These are phyloP conservation scores for Saccharata proteae DNA, from an alignment of 2,329 filamentous ascomycete genomes.

Conservation along the genomic window DNA sequence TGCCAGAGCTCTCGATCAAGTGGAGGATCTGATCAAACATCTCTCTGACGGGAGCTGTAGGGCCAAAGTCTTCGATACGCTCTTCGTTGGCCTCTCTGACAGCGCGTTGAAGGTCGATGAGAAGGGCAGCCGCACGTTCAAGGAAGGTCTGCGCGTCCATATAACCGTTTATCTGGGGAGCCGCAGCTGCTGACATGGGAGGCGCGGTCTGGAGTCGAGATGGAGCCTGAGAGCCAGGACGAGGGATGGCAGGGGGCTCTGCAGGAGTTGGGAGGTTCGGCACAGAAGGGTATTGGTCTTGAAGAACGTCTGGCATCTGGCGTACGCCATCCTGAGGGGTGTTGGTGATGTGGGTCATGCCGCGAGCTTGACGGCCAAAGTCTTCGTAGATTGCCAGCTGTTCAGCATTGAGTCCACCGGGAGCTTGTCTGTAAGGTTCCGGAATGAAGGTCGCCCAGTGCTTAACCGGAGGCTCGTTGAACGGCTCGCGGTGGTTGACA, in stretches of 20 bases:
- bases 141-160: conserved; percentile 41
- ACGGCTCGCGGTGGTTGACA: conserved; percentile 69
- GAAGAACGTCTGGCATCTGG: conserved; percentile 50
- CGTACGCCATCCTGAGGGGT: conserved; percentile 48
- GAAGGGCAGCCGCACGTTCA: conserved; percentile 41
- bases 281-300: conserved; percentile 47
- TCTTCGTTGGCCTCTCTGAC: conserved; percentile 46
- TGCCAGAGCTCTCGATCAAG: conserved; percentile 38
- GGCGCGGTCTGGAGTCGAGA: conserved; percentile 29
- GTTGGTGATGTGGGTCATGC: conserved; percentile 41
- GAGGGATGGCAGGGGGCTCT: conserved; percentile 48
- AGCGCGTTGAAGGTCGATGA: conserved; percentile 44
- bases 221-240: conserved; percentile 42
- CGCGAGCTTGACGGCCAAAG: conserved; percentile 75
- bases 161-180: conserved; percentile 49
- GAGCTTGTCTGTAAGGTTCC: conserved; percentile 79
- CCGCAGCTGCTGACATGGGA: conserved; percentile 19
- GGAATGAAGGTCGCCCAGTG: conserved; percentile 91
- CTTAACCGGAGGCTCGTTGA: conserved; percentile 69
- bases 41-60: conserved; percentile 42
- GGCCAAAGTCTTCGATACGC: conserved; percentile 44
- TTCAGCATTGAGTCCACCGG: conserved; percentile 73
- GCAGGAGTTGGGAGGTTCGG: conserved; percentile 51
- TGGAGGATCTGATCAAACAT: conserved; percentile 46
- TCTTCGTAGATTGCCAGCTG: conserved; percentile 96